phyloP scores from a whole-genome alignment of 2,329 filamentous ascomycete species.

The Cladosporium colombiae region DNA sequence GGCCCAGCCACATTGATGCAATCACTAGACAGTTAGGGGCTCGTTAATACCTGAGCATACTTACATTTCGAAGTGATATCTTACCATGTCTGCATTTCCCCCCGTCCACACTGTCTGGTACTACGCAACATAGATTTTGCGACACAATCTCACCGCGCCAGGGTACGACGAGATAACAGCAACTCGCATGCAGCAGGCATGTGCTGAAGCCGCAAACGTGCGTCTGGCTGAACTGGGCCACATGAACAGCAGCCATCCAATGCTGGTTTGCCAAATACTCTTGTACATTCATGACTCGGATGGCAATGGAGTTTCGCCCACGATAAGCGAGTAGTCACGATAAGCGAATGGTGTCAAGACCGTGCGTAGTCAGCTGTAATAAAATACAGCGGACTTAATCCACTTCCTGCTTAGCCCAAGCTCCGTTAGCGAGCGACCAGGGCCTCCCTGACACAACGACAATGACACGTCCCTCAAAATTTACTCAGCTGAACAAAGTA shows the following conservation, averaged over 20 bases:
- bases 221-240: not conserved
- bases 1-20: not conserved
- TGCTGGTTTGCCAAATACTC: not conserved
- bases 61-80: not conserved
- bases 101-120: too few species aligned
- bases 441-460: not conserved
- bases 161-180: not conserved
- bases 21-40: not conserved
- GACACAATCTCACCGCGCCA: not conserved
- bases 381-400: not conserved
- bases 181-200: not conserved
- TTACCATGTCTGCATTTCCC: not conserved
- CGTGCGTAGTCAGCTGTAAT: not conserved
- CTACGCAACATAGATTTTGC: not conserved
- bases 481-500: constrained; percentile 5
- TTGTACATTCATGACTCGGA: not conserved
- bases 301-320: not conserved
- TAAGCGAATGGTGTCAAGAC: not conserved
- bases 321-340: not conserved
- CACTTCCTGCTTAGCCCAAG: constrained; percentile 2
- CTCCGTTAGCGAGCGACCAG: not conserved
- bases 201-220: not conserved
- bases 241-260: not conserved
- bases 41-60: too few species aligned
- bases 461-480: not conserved